These are phyloP conservation scores for Styphnolobium japonicum DNA, from an alignment of 306 rosid genomes.

Conservation along the genomic window DNA sequence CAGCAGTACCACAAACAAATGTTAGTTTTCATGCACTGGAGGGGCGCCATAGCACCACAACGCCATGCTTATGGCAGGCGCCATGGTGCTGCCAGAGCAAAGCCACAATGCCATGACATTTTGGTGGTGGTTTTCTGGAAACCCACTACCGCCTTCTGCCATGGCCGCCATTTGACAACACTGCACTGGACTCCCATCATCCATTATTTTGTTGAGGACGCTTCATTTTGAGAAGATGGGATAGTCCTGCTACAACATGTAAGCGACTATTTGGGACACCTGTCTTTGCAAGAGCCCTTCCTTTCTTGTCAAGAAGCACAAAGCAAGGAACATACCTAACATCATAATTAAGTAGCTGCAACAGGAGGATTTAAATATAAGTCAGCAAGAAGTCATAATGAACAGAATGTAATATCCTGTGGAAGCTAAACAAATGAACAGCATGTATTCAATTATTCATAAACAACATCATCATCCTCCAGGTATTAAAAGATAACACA, in stretches of 20 bases:
- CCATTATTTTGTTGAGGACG: conserved; percentile 40
- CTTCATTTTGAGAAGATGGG: conserved; percentile 86
- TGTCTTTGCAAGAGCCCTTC: conserved; percentile 81
- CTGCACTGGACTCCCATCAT: neutral
- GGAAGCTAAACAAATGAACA: neutral
- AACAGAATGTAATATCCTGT: neutral
- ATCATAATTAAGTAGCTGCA: conserved; percentile 88
- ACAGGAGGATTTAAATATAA: neutral
- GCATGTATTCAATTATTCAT: neutral
- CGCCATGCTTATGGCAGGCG: too few species aligned
- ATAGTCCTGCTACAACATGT: conserved; percentile 79
- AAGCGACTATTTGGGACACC: conserved; percentile 79
- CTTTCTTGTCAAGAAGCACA: conserved; percentile 75
- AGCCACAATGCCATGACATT: too few species aligned
- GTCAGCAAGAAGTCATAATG: conserved; percentile 13
- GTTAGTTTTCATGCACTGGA: neutral
- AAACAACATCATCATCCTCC: neutral
- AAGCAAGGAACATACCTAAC: conserved; percentile 88
- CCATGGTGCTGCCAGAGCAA: too few species aligned
- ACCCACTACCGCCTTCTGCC: too few species aligned
- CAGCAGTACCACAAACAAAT: neutral
- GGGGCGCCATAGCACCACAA: too few species aligned
- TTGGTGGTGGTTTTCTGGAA: too few species aligned
- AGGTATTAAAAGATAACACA: neutral
- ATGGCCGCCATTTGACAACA: too few species aligned